Base-by-base conservation (phyloP, 768 basidiomycete genomes). In the Boletus vinaceobasis region DNA sequence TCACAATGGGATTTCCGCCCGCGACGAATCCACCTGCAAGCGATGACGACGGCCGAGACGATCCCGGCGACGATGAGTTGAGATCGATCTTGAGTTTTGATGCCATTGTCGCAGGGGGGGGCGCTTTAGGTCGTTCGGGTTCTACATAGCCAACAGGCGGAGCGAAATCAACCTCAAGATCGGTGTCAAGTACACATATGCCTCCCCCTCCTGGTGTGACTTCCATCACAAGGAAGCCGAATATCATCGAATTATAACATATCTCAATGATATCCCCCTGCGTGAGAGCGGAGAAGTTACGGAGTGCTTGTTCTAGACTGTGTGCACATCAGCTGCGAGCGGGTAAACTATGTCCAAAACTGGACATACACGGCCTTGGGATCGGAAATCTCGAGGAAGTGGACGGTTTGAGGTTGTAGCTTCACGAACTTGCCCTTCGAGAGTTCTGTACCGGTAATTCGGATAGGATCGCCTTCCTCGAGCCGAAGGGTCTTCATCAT, bases 191-290 rank as follows among this genome's bases (percentile, higher is more conserved):
- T 48, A 98, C 83, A 45, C 77, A 85, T 63, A 99, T 98, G 8
- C 94, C 96, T 53, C 84, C 84, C 19, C 88, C 91, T 8, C 88
- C 90, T 2, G 94, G 93, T 43, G 78, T 81, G 11, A 88, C 83
- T 72, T 98, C 96, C 93, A 98, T 97, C 36, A 99, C 87, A 40
- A 98, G 84, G 43, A 99, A 80, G 48, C 94, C 92, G 68, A 99
- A 98, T 21, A 93, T 81, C 64, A 99, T 93, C 1, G 86, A 86
- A 70, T 98, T 98, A 74, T 99, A 98, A n/a, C 79, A 85, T 65
- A 99, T 96, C 73, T 98, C 97, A 68, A 99, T 92, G 57, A 97
- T 96, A 67, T 99, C 97, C 42, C 94, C 94, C 64, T 94, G 91
- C 0, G 95, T 93, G 26, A 99, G 78, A 17, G 85, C 84, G 29